Base-by-base conservation (phyloP, 352 stramenopile species). In the Sclerospora graminicola region DNA sequence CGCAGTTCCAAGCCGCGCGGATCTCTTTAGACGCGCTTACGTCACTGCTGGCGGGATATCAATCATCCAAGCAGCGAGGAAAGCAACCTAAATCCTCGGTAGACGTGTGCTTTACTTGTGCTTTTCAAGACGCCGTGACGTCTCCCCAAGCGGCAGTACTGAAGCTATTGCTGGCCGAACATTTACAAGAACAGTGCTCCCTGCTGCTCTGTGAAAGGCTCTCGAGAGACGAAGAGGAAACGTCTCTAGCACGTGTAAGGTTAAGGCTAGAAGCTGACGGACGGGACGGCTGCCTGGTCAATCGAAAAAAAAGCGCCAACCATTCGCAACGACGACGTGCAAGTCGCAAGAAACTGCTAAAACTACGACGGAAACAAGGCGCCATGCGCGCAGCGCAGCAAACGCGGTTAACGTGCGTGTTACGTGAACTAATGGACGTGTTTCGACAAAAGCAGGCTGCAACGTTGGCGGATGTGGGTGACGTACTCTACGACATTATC, bases 101-200 rank as follows among this genome's bases (percentile, higher is more conserved):
- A 5, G 66, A 79, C 23, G 19, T 23, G 9, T 71, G 37, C 39
- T 82, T 82, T 42, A 62, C 64, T 2, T 71, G 64, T 41, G 55
- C 54, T 21, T 56, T 80, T 41, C 41, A 62, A 37, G 65, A 73
- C 18, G 60, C 59, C 4, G 46, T 74, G 19, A 18, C 33, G 0
- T 51, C 40, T 11, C 77, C 80, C 10, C 72, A 92, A 55, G 48
- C 62, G 2, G 63, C 66, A 13, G 57, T 81, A 2, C 52, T 89
- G 8, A 66, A 71, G 28, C 52, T 92, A 8, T 50, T 92, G n/a
- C 42, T 86, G 8, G 75, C 75, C 2, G 81, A 89, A 41, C 45
- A 84, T 15, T 36, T 92, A 10, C 81, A 92, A 52, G 77, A 69
- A 5, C 61, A 83, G 20, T 89, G 75, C 23, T 81, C 77, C 1